Base-by-base conservation (phyloP, 208 protist species). In the Acanthamoeba sp. region DNA sequence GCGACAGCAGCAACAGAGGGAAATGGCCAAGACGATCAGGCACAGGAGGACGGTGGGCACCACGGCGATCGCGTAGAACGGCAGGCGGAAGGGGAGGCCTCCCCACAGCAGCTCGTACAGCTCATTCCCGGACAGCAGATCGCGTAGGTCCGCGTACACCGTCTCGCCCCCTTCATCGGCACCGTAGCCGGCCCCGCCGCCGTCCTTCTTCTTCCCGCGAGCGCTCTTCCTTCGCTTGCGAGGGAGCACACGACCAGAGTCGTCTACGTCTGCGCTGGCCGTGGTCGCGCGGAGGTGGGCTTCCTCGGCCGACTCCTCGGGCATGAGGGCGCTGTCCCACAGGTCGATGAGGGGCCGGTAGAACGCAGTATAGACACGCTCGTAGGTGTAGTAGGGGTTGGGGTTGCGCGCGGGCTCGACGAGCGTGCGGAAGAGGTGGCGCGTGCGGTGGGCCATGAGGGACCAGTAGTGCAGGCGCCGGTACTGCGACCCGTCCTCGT, bases 401-500 rank as follows among this genome's bases (percentile, higher is more conserved):
- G 9, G 7, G 38, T 66, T 80, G 69, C 32, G 5, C 12, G 29
- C 9, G 16, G 69, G 69, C 5, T 66, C n/a, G 69, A 45, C 24
- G 38, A 36, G 18, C 3, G 36, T 48, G 32, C 36, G 69, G 20
- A 80, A 10, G 69, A 80, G 69, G 38, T 80, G 38, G 0, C 38
- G 69, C 14, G 69, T 48, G 69, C 69, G 69, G 36, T 80, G 32
- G 36, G 38, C 36, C 69, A 80, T 80, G 38, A 80, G 69, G 16
- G 36, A 36, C 69, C 69, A 80, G 69, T 45, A 80, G 69, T 80
- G 48, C 22, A 27, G 14, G 16, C 38, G 69, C 20, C 69, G 32
- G 24, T 80, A 80, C 69, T 80, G 69, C 22, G 36, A 27, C 16
- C 69, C 69, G 38, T 80, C 69, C 69, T 80, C 69, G 20, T 48